Evolutionary conservation across 2,329 filamentous ascomycete genomes (phyloP).

Genomic region (Alternaria brassicae): DNA sequence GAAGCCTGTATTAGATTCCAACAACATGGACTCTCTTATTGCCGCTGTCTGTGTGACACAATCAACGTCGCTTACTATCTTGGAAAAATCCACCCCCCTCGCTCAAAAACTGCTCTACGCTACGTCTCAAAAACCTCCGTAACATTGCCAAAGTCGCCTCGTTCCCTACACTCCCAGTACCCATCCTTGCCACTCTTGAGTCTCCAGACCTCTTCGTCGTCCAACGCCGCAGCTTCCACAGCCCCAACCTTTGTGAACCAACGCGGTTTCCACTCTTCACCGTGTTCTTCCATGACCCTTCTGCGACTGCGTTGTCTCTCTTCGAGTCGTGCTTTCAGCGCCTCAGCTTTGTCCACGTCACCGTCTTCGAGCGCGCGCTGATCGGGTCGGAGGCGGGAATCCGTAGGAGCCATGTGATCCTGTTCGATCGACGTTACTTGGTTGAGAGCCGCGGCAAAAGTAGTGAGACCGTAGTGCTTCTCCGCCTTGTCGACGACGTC

Average conservation of each 20-base stretch:
- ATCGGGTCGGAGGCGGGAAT: slow-evolving; percentile 83
- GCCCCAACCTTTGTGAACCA: slow-evolving; percentile 79
- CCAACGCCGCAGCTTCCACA: slow-evolving; percentile 41
- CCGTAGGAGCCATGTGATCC: slow-evolving; percentile 77
- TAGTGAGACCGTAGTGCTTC: slow-evolving; percentile 85
- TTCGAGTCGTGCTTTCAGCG: slow-evolving; percentile 81
- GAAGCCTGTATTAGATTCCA: neutral
- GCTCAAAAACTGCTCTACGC: neutral
- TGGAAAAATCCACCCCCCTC: neutral
- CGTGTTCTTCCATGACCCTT: slow-evolving; percentile 75
- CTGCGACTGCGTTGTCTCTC: slow-evolving; percentile 81
- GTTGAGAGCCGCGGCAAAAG: slow-evolving; percentile 85
- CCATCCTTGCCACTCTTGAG: slow-evolving; percentile 82
- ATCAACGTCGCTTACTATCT: neutral
- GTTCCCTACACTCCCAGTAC: slow-evolving; percentile 88
- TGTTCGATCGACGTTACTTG: slow-evolving; percentile 84
- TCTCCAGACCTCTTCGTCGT: slow-evolving; percentile 60
- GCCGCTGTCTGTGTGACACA: neutral
- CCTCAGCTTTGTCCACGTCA: slow-evolving; percentile 82
- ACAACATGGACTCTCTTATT: neutral
- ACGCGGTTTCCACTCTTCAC: slow-evolving; percentile 73
- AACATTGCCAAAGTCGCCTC: slow-evolving; percentile 69
- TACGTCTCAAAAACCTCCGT: slow-evolving; percentile 60
- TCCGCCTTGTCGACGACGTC: slow-evolving; percentile 78
- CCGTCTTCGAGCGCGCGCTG: slow-evolving; percentile 85